These are phyloP conservation scores for Fusarium succisae DNA, from an alignment of 2,329 filamentous ascomycete genomes.

Conservation along the genomic window DNA sequence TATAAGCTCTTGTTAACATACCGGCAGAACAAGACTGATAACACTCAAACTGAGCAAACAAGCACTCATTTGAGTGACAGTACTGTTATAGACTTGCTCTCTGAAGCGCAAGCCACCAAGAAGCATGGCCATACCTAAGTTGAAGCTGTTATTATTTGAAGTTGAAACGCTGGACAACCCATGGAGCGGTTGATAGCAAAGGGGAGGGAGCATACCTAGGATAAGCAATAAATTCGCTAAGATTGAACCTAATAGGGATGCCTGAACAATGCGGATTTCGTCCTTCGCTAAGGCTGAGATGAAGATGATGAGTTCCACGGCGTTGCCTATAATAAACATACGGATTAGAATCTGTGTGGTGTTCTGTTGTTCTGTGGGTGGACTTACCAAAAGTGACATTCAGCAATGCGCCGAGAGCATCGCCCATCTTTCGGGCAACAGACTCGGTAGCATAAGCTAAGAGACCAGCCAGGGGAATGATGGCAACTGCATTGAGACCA, in stretches of 20 bases:
- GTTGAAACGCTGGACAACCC: background rate
- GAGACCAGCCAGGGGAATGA: constrained; percentile 77
- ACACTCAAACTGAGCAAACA: constrained; percentile 91
- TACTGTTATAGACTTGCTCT: constrained; percentile 96
- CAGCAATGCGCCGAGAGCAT: constrained; percentile 76
- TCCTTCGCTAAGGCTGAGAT: constrained; percentile 45
- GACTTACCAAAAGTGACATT: constrained; percentile 78
- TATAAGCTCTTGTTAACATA: constrained; percentile 51
- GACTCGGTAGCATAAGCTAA: constrained; percentile 79
- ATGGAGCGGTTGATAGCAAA: background rate
- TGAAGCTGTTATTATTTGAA: constrained; percentile 58
- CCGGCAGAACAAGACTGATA: constrained; percentile 85
- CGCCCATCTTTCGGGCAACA: constrained; percentile 76
- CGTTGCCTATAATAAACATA: constrained; percentile 51
- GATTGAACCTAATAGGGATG: constrained; percentile 88
- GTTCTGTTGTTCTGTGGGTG: background rate
- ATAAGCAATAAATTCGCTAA: constrained; percentile 89
- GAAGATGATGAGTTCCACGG: constrained; percentile 83
- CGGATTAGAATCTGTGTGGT: background rate
- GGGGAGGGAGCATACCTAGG: constrained; percentile 67
- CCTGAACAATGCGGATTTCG: constrained; percentile 91
- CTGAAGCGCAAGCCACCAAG: constrained; percentile 85
- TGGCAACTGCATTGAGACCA: constrained; percentile 78
- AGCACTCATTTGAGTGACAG: constrained; percentile 95
- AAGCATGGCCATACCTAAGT: constrained; percentile 91